A percentile compares a stretch with the other conserved stretches of the same genome.
phyloP scores from a whole-genome alignment of 2,329 filamentous ascomycete species.

The Drechmeria coniospora region DNA sequence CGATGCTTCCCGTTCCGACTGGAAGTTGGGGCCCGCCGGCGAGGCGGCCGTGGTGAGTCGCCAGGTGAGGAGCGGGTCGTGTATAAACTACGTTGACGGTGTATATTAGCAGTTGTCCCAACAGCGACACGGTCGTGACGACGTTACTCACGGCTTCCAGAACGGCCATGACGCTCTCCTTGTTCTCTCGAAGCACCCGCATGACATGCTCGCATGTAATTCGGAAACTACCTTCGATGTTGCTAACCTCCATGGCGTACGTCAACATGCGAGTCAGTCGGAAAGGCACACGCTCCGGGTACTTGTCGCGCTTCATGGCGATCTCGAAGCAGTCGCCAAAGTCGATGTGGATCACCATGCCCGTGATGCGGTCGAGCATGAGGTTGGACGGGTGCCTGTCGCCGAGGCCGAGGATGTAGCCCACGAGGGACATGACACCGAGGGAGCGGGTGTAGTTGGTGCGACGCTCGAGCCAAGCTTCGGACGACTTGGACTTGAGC shows the following conservation, averaged over 20 bases:
- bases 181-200: constrained; percentile 90
- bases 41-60: constrained; percentile 55
- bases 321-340: constrained; percentile 99
- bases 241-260: constrained; percentile 99
- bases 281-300: constrained; percentile 95
- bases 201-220: constrained; percentile 98
- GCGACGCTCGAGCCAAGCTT: constrained; percentile 90
- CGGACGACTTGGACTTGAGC: constrained; percentile 97
- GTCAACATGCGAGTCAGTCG: constrained; percentile 96
- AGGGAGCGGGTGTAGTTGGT: constrained; percentile 98
- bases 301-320: constrained; percentile 98
- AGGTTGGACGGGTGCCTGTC: constrained; percentile 96
- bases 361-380: constrained; percentile 90
- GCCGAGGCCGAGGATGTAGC: constrained; percentile 91
- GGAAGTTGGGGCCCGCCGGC: constrained; percentile 52
- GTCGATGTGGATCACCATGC: constrained; percentile 97
- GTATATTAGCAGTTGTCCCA: not conserved
- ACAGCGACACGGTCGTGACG: not conserved
- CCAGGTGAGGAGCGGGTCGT: constrained; percentile 98
- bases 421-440: constrained; percentile 99
- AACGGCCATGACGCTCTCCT: constrained; percentile 96
- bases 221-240: constrained; percentile 96
- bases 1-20: constrained; percentile 40
- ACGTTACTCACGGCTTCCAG: constrained; percentile 70
- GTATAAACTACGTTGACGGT: constrained; percentile 61